phyloP scores from a whole-genome alignment of 2,329 filamentous ascomycete species.

The Chalara sp. region DNA sequence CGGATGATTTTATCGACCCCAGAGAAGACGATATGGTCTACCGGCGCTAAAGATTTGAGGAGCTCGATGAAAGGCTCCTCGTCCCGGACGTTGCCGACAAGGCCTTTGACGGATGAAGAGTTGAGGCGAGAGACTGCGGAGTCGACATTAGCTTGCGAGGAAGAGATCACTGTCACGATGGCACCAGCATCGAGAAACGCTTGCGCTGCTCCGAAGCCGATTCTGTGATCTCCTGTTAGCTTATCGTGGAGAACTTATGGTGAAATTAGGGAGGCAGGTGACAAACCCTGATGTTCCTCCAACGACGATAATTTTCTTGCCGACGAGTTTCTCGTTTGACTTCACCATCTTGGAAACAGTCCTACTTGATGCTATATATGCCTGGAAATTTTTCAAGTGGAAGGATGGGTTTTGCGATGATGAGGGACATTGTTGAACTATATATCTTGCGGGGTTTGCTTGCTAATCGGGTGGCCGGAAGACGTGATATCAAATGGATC shows the following conservation, averaged over 20 bases:
- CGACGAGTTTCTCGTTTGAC: constrained; percentile 27
- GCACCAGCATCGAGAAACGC: constrained; percentile 31
- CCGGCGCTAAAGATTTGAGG: constrained; percentile 26
- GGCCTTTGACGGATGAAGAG: constrained; percentile 17
- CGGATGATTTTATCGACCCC: constrained; percentile 33
- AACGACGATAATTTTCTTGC: constrained; percentile 30
- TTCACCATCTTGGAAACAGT: constrained; percentile 10
- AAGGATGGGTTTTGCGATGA: too few relatives aligned
- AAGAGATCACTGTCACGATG: constrained; percentile 25
- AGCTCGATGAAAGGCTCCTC: constrained; percentile 27
- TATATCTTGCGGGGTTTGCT: too few relatives aligned
- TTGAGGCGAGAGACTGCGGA: constrained; percentile 26
- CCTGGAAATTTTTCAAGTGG: too few relatives aligned
- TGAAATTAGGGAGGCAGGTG: not conserved
- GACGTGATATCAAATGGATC: too few relatives aligned
- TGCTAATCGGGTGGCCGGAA: too few relatives aligned
- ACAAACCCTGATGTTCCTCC: constrained; percentile 31
- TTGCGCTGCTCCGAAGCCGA: constrained; percentile 33
- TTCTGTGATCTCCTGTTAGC: constrained; percentile 19
- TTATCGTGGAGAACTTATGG: not conserved
- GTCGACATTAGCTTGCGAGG: constrained; percentile 19
- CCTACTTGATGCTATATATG: too few relatives aligned
- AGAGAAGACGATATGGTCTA: constrained; percentile 34
- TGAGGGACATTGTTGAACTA: too few relatives aligned
- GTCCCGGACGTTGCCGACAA: constrained; percentile 29